These are phyloP conservation scores for Boletus smithii DNA, from an alignment of 1,284 basidiomycete genomes.

Conservation along the genomic window DNA sequence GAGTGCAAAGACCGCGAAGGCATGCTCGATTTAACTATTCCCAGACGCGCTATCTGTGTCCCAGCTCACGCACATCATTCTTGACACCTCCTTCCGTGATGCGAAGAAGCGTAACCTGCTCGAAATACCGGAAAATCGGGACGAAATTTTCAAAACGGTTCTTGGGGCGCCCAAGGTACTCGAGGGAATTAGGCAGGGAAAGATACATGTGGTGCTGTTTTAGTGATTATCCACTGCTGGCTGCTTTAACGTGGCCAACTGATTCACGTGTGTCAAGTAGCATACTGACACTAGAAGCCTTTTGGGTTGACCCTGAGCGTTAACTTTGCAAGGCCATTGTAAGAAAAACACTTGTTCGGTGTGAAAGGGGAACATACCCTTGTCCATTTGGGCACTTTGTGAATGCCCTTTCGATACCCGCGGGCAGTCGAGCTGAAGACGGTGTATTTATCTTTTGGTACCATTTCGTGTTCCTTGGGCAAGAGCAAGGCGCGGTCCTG, in stretches of 20 bases:
- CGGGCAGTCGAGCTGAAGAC: constrained; percentile 71
- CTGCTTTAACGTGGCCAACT: too few species aligned
- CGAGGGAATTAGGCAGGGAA: constrained; percentile 64
- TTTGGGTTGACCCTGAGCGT: constrained; percentile 83
- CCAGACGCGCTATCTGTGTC: constrained; percentile 67
- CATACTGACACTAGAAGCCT: constrained; percentile 69
- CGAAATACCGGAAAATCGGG: constrained; percentile 78
- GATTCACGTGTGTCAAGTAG: constrained; percentile 20
- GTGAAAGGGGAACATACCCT: constrained; percentile 52
- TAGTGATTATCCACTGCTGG: constrained; percentile 37
- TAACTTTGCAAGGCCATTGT: constrained; percentile 45
- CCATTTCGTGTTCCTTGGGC: constrained; percentile 89
- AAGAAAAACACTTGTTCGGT: constrained; percentile 6
- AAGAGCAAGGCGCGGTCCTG: constrained; percentile 69
- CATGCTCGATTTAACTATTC: constrained; percentile 12
- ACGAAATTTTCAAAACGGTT: constrained; percentile 75
- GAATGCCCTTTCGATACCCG: constrained; percentile 91
- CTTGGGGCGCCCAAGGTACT: constrained; percentile 59
- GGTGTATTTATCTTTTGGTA: constrained; percentile 91
- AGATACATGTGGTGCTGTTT: constrained; percentile 73
- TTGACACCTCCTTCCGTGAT: constrained; percentile 70
- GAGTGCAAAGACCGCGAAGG: constrained; percentile 23
- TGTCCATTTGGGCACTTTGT: constrained; percentile 95
- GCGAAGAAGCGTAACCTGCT: constrained; percentile 70
- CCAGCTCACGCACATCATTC: constrained; percentile 76